Percentiles rank a stretch among this genome's conserved stretches.
Conservation (phyloP, 148 eudicot species). For the Oxyria digyna region DNA sequence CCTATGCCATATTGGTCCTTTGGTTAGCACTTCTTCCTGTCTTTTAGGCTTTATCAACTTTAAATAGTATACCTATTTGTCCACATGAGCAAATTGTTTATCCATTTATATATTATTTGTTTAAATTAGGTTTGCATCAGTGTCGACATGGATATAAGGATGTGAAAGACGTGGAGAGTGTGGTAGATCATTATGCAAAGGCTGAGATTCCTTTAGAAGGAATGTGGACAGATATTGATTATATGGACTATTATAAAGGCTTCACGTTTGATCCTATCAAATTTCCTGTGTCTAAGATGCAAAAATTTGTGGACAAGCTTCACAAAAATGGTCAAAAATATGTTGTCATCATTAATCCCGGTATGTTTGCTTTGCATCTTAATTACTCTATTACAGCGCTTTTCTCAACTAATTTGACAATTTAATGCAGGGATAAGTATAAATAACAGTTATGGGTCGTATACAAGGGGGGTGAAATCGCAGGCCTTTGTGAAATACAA, state of each 20-base stretch:
- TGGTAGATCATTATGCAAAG: slow-evolving; percentile 25
- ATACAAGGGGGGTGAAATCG: slow-evolving; percentile 50
- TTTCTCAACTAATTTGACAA: no score
- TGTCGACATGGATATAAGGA: slow-evolving; percentile 35
- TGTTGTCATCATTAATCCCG: slow-evolving; percentile 39
- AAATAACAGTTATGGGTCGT: slow-evolving; percentile 46
- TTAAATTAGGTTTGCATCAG: slow-evolving; percentile 32
- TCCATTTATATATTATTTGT: no score
- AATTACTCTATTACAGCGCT: no score
- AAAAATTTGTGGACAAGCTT: slow-evolving; percentile 23
- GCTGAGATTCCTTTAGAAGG: slow-evolving; percentile 36
- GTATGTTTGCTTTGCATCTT: slow-evolving; percentile 14
- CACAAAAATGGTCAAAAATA: slow-evolving; percentile 36
- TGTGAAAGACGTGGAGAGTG: slow-evolving; percentile 23
- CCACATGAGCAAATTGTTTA: no score
- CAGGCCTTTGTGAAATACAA: slow-evolving; percentile 52
- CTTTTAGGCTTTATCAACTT: no score
- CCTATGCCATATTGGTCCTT: slow-evolving; percentile 61
- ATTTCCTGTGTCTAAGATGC: slow-evolving; percentile 27
- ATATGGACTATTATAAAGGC: slow-evolving; percentile 39
- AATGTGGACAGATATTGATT: slow-evolving; percentile 47
- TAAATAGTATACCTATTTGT: no score
- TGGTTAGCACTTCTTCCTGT: slow-evolving; percentile 12
- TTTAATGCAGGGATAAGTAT: slow-evolving; percentile 43
- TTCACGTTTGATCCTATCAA: slow-evolving; percentile 38